phyloP scores from a whole-genome alignment of 2,329 filamentous ascomycete genomes.

The Podosphaera fusca region DNA sequence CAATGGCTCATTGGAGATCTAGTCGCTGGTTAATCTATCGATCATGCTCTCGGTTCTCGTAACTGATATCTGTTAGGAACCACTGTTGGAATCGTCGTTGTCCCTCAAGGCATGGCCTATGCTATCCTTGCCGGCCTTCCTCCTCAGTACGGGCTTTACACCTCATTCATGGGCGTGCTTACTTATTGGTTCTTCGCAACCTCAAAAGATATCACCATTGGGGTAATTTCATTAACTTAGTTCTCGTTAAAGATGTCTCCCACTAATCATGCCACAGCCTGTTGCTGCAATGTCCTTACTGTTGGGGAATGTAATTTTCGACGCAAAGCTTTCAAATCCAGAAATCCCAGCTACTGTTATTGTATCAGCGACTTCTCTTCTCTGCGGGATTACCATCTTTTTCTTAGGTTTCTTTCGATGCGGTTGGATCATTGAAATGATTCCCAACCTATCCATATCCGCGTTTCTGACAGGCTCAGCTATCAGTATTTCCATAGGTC shows the following conservation, averaged over 20 bases:
- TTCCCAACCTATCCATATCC: slow-evolving; percentile 70
- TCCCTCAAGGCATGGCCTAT: slow-evolving; percentile 96
- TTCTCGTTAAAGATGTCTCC: background rate
- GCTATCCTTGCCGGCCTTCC: slow-evolving; percentile 61
- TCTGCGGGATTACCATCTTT: slow-evolving; percentile 55
- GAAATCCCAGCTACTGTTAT: slow-evolving; percentile 39
- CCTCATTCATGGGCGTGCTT: slow-evolving; percentile 85
- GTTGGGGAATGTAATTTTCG: slow-evolving; percentile 55
- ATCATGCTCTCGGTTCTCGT: background rate
- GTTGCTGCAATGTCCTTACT: slow-evolving; percentile 91
- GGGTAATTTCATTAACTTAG: slow-evolving; percentile 29
- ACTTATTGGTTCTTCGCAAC: slow-evolving; percentile 97
- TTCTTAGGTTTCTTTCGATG: slow-evolving; percentile 56
- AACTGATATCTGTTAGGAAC: slow-evolving; percentile 24
- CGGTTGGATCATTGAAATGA: slow-evolving; percentile 84
- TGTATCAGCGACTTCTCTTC: slow-evolving; percentile 55
- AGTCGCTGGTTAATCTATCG: background rate
- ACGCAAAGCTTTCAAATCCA: slow-evolving; percentile 33
- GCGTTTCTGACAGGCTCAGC: slow-evolving; percentile 96
- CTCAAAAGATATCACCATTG: slow-evolving; percentile 95
- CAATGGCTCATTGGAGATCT: slow-evolving; percentile 35
- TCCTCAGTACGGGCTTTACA: slow-evolving; percentile 70
- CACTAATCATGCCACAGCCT: slow-evolving; percentile 28
- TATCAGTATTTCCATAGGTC: slow-evolving; percentile 66
- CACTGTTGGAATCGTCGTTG: slow-evolving; percentile 53